Percentiles rank a stretch among this genome's conserved stretches.
phyloP scores from a whole-genome alignment of 768 basidiomycete species.

The Gymnopilus junonius region DNA sequence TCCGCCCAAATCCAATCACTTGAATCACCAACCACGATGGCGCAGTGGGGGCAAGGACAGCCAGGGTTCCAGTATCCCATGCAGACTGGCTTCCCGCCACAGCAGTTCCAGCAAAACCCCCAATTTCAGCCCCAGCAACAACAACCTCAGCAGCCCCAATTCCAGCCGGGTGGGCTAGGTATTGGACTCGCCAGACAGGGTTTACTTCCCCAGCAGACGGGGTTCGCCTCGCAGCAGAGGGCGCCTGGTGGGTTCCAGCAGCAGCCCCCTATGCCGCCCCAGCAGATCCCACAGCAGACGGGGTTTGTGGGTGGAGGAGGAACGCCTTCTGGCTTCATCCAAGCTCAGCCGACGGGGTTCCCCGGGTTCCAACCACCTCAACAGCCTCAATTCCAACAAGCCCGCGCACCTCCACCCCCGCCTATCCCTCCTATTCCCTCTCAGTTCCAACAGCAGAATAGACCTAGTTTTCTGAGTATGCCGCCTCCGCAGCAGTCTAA shows the following conservation, averaged over 20 bases:
- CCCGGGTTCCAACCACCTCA: constrained; percentile 45
- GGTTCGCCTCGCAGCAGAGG: constrained; percentile 39
- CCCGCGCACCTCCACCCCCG: constrained; percentile 49
- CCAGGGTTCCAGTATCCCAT: constrained; percentile 74
- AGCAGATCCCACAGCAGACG: constrained; percentile 63
- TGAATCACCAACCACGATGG: constrained; percentile 49
- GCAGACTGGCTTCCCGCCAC: constrained; percentile 75
- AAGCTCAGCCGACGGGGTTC: constrained; percentile 60
- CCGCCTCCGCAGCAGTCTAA: constrained; percentile 46
- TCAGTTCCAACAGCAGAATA: constrained; percentile 61
- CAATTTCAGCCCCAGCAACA: constrained; percentile 50
- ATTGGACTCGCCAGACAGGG: constrained; percentile 37
- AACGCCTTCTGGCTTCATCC: constrained; percentile 41
- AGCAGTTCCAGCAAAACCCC: constrained; percentile 43
- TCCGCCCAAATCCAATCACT: background rate
- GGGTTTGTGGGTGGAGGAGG: constrained; percentile 41
- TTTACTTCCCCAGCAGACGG: constrained; percentile 68
- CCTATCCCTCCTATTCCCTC: constrained; percentile 68
- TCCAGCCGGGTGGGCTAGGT: constrained; percentile 37
- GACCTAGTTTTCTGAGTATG: constrained; percentile 44
- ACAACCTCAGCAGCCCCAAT: constrained; percentile 47
- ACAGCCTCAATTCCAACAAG: no score
- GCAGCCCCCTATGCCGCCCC: constrained; percentile 45
- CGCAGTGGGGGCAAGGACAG: constrained; percentile 76
- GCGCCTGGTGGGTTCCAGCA: constrained; percentile 43